phyloP scores from a whole-genome alignment of 2,329 filamentous ascomycete genomes.

The Penicillium sp. region DNA sequence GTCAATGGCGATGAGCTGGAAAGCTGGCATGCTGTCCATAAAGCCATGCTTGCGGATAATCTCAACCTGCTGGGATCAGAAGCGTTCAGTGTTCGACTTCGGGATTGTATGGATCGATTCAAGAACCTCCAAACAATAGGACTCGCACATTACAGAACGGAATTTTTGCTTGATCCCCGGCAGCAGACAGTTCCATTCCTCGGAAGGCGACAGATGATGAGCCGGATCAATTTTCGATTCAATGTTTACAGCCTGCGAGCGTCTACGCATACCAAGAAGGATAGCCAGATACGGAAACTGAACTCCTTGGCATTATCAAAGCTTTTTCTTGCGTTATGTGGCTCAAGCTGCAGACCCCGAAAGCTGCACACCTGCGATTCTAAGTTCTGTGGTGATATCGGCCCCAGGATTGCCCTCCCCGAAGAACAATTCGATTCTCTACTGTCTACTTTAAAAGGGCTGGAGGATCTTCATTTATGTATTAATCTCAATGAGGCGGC shows the following conservation, averaged over 20 bases:
- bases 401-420: background rate
- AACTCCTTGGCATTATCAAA: background rate
- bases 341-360: background rate
- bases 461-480: background rate
- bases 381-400: background rate
- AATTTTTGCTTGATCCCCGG: background rate
- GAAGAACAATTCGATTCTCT: background rate
- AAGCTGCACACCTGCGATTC: background rate
- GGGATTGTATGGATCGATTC: background rate
- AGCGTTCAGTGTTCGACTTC: background rate
- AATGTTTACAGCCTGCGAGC: no score
- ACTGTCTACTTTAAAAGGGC: background rate
- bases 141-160: background rate
- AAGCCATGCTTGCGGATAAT: background rate
- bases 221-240: background rate
- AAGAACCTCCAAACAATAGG: background rate
- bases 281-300: background rate
- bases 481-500: background rate
- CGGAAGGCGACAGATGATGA: background rate
- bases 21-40: background rate
- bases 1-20: conserved; percentile 1
- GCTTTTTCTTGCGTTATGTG: background rate
- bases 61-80: background rate
- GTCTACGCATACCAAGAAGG: no score
- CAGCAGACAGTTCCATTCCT: background rate